Conservation (phyloP, 1,284 basidiomycete genomes). For the Tilletia horrida region DNA sequence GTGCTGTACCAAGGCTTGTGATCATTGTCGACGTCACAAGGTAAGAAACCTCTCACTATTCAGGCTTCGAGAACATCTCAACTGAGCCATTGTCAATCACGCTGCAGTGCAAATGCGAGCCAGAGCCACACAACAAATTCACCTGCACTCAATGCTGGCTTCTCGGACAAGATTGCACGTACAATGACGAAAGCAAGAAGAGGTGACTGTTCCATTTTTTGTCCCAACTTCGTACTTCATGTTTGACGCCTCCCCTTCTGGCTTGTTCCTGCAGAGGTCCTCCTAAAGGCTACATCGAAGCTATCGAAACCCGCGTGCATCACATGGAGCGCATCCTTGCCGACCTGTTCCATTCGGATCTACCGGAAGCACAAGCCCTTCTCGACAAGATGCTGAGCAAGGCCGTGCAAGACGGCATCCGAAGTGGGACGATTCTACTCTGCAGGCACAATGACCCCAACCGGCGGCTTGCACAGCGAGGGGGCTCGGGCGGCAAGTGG, state of each 20-base stretch:
- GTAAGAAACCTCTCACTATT: background rate
- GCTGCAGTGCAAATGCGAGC: slow-evolving; percentile 16
- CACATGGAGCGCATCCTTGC: slow-evolving; percentile 80
- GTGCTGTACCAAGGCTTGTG: background rate
- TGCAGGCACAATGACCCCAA: background rate
- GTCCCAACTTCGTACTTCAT: background rate
- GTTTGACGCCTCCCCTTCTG: background rate
- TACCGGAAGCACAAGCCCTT: slow-evolving; percentile 65
- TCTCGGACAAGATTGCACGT: slow-evolving; percentile 6
- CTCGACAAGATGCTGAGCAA: slow-evolving; percentile 61
- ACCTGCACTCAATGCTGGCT: slow-evolving; percentile 2
- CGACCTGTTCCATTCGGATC: slow-evolving; percentile 65
- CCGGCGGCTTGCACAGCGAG: background rate
- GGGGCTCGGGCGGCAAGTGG: background rate
- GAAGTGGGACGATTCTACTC: background rate
- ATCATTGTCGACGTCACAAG: slow-evolving; percentile 6
- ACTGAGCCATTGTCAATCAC: background rate
- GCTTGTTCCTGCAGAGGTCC: slow-evolving; percentile 61
- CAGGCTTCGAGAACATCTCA: background rate
- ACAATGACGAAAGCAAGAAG: slow-evolving; percentile 13
- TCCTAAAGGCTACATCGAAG: slow-evolving; percentile 84
- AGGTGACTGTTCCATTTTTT: background rate
- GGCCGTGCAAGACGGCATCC: background rate
- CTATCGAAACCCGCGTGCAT: slow-evolving; percentile 78
- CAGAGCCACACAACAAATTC: background rate